Evolutionary conservation across 305 asterid genomes (phyloP).

Genomic region (Rubia occidens): DNA sequence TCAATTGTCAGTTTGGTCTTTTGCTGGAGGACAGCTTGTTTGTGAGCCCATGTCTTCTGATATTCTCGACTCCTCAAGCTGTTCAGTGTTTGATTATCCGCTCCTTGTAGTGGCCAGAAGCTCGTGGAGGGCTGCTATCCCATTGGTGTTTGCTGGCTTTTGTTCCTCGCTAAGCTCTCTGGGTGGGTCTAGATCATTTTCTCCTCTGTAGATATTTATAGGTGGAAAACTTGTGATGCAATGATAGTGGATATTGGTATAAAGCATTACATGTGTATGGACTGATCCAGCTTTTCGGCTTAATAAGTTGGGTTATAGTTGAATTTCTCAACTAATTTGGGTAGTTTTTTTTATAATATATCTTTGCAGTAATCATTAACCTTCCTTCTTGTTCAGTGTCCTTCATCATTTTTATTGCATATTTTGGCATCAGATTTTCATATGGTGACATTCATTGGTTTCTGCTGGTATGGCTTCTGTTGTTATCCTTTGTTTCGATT

Average conservation of each 20-base stretch:
- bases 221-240: conserved; percentile 28
- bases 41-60: conserved; percentile 24
- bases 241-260: conserved; percentile 18
- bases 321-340: conserved; percentile 24
- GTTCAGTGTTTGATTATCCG: not conserved
- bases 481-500: too few species aligned
- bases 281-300: conserved; percentile 20
- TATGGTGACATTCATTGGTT: too few species aligned
- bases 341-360: conserved; percentile 3
- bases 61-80: not conserved
- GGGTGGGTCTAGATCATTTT: conserved; percentile 29
- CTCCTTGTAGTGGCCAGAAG: not conserved
- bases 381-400: too few species aligned
- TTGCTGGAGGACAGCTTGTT: conserved; percentile 23
- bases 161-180: not conserved
- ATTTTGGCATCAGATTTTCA: too few species aligned
- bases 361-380: conserved; percentile 20
- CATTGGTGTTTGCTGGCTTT: conserved; percentile 10
- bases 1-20: conserved; percentile 16
- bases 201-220: conserved; percentile 40
- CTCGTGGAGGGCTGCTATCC: not conserved
- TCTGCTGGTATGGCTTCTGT: too few species aligned
- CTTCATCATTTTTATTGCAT: too few species aligned
- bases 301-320: conserved; percentile 22
- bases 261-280: conserved; percentile 18